Percentiles rank a stretch among this genome's conserved stretches.
Evolutionary conservation across 306 rosid species (phyloP).

Genomic region (Boehmeria nivea): DNA sequence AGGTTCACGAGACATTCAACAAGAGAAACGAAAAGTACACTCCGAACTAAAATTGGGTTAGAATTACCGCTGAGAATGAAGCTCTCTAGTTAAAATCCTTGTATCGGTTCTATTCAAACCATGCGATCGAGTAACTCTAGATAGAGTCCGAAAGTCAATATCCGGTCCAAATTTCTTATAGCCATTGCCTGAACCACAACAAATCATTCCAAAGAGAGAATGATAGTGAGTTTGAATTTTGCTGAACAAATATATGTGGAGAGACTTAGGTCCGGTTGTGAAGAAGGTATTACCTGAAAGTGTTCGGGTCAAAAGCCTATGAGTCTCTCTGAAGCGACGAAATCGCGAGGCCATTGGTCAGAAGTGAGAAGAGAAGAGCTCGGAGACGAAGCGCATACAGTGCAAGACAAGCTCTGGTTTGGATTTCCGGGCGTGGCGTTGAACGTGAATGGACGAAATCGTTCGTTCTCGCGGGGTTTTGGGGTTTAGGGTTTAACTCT

Average conservation of each 20-base stretch:
- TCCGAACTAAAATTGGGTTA: no score
- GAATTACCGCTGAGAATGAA: slow-evolving; percentile 34
- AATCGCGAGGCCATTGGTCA: slow-evolving; percentile 27
- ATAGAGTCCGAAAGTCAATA: slow-evolving; percentile 11
- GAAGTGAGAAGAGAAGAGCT: neutral
- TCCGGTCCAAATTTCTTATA: slow-evolving; percentile 25
- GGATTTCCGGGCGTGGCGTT: neutral
- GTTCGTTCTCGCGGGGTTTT: slow-evolving; percentile 10
- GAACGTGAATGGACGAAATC: neutral
- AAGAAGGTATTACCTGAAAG: slow-evolving; percentile 20
- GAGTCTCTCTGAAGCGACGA: slow-evolving; percentile 30
- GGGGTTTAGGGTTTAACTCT: slow-evolving; percentile 22
- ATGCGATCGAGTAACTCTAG: slow-evolving; percentile 13
- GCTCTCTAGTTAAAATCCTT: slow-evolving; percentile 22
- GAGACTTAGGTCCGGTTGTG: neutral
- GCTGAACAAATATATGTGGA: no score
- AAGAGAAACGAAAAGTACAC: no score
- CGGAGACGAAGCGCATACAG: neutral
- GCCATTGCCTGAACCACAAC: slow-evolving; percentile 27
- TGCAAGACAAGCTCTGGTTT: no score
- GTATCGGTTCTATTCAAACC: slow-evolving; percentile 18
- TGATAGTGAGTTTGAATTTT: neutral
- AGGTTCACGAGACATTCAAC: slow-evolving; percentile 8
- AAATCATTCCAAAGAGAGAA: neutral
- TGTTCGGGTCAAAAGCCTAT: slow-evolving; percentile 19